Base-by-base conservation (phyloP, 1,284 basidiomycete genomes). In the Cutaneotrichosporon arboriforme region DNA sequence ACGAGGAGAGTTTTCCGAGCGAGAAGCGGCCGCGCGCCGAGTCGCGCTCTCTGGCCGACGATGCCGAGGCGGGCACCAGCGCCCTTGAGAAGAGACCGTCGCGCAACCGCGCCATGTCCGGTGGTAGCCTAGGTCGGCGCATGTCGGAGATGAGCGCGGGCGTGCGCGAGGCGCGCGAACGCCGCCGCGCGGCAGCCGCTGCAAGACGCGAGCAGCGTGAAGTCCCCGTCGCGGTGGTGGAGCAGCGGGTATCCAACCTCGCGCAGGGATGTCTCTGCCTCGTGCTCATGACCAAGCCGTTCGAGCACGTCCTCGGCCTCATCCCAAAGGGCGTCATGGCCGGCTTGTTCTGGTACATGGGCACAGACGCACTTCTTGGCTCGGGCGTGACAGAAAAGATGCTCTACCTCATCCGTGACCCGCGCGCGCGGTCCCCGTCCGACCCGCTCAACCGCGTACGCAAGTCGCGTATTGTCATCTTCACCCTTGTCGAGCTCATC, bases 331-430 rank as follows among this genome's bases (percentile, higher is more conserved):
- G 84, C 15, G 73, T 74, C 21, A 59, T 76, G 20, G 72, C 72
- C 3, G 73, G 76, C 8, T 61, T 76, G 8, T 65, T 60, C 55
- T 90, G 88, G 89, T 91, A 84, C 69, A 91, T 92, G 88, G 88
- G 88, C n/a, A 80, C 80, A 5, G 85, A 88, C 59, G 89, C 89
- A 0, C 80, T 97, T 21, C 81, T 83, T 39, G 81, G 80, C 3
- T 96, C 93, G 56, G 88, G 87, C 3, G 90, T 97, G 54, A 90
- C 90, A 0, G 78, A 80, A 56, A 90, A 90, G 65, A 78, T 94
- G 7, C 77, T 92, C 14, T 94, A 86, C 69, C 83, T 97, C 55
- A 74, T 96, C 40, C 81, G 83, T 39, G 93, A 97, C 69, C 82
- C 77, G 33, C 73, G 77, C 1, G 76, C 88, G 51, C 86, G 83